Evolutionary conservation across 1,139 yeast genomes (phyloP).

Genomic region (Taphrina communis): DNA sequence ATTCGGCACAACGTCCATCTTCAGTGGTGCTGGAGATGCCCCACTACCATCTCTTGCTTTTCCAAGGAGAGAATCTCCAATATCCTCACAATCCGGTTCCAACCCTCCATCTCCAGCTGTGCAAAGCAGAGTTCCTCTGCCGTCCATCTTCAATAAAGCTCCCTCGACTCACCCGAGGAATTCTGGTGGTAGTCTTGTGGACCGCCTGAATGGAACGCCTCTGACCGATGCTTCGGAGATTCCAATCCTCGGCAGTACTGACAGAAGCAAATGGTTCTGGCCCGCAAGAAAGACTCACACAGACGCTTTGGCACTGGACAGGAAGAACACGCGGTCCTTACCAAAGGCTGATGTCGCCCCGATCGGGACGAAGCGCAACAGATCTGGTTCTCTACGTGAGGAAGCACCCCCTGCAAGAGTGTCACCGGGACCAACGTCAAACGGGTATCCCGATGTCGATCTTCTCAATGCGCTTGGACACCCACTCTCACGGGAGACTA

Average conservation of each 20-base stretch:
- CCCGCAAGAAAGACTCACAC: constrained; percentile 7
- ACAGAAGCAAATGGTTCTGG: constrained; percentile 36
- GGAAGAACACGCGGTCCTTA: constrained; percentile 29
- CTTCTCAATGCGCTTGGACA: constrained; percentile 10
- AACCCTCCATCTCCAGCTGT: constrained; percentile 35
- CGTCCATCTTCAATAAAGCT: constrained; percentile 30
- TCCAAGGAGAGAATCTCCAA: constrained; percentile 33
- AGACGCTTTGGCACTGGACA: constrained; percentile 36
- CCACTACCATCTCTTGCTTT: neutral
- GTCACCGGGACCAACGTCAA: constrained; percentile 3
- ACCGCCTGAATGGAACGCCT: constrained; percentile 32
- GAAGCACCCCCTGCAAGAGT: constrained; percentile 8
- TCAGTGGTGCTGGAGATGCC: constrained; percentile 5
- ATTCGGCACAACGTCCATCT: constrained; percentile 24
- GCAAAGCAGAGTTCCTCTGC: constrained; percentile 14
- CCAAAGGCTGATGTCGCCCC: constrained; percentile 40
- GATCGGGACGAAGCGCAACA: constrained; percentile 34
- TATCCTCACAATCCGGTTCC: constrained; percentile 35
- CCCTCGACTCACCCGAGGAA: constrained; percentile 20
- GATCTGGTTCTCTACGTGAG: constrained; percentile 31
- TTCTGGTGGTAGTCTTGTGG: constrained; percentile 29
- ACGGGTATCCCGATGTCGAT: constrained; percentile 24
- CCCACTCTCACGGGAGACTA: constrained; percentile 11
- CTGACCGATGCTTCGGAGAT: constrained; percentile 1
- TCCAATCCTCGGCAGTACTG: neutral